A percentile compares a stretch with the other conserved stretches of the same genome.
phyloP scores from a whole-genome alignment of 306 rosid species.

The Sicyos edulis region DNA sequence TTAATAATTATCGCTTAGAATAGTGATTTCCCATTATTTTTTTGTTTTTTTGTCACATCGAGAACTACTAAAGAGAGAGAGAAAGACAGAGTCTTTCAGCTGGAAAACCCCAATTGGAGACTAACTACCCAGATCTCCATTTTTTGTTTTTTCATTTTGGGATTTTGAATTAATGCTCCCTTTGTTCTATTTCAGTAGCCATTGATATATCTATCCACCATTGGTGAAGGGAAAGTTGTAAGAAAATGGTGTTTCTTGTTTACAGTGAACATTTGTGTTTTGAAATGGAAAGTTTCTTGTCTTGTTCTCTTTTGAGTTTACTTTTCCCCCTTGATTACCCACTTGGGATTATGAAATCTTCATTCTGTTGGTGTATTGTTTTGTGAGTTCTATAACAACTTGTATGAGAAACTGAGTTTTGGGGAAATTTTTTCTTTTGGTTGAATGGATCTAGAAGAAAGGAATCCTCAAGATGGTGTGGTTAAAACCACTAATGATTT shows the following conservation, averaged over 20 bases:
- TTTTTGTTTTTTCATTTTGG: conserved; percentile 5
- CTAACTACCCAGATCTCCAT: conserved; percentile 18
- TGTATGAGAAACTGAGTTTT: not conserved
- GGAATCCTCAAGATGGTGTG: not conserved
- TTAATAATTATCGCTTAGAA: not conserved
- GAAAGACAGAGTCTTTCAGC: not conserved
- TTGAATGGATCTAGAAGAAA: conserved; percentile 14
- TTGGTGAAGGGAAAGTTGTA: not conserved
- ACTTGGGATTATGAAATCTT: not conserved
- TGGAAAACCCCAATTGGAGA: conserved; percentile 9
- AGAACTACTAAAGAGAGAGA: not conserved
- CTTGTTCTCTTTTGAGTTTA: not conserved
- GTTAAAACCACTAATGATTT: not conserved
- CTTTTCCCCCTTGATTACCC: not conserved
- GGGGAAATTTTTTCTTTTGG: not conserved
- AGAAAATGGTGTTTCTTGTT: not conserved
- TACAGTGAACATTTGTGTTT: not conserved
- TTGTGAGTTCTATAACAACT: not conserved
- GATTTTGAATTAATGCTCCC: too few species aligned
- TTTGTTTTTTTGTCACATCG: not conserved
- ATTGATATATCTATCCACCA: not conserved
- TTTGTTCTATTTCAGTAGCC: not conserved
- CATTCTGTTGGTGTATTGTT: not conserved
- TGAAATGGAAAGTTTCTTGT: not conserved
- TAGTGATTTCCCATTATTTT: not conserved